Percentiles rank a stretch among this genome's conserved stretches.
Conservation (phyloP, 768 basidiomycete species). For the Tulasnella sp. region DNA sequence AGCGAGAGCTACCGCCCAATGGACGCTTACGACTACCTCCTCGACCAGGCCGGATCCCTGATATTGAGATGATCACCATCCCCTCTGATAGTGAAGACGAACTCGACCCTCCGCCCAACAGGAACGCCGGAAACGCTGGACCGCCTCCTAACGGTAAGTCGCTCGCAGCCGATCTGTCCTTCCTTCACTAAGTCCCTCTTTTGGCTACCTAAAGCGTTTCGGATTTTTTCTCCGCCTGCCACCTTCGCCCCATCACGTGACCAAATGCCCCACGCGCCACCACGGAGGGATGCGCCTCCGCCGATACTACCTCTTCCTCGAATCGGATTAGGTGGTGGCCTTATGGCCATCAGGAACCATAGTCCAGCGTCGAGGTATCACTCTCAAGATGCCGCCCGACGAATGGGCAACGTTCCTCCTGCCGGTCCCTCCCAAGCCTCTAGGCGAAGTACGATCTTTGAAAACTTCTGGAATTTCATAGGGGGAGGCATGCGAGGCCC, state of each 20-base stretch:
- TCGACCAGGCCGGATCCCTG: too few species aligned
- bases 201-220: neutral
- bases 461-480: neutral
- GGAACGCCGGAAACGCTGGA: too few species aligned
- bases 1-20: neutral
- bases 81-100: too few species aligned
- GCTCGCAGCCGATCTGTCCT: too few species aligned
- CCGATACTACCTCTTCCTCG: neutral
- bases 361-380: neutral
- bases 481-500: neutral
- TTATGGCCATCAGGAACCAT: neutral
- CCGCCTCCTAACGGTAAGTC: too few species aligned
- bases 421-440: neutral
- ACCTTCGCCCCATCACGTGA: neutral
- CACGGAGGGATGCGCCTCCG: too few species aligned
- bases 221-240: neutral
- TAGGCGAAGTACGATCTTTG: neutral
- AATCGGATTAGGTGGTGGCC: neutral
- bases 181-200: neutral
- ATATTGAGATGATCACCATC: too few species aligned
- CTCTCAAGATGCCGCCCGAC: neutral
- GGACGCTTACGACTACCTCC: too few species aligned
- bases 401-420: neutral
- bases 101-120: too few species aligned
- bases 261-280: neutral